Evolutionary conservation across 768 basidiomycete genomes (phyloP).

Genomic region (Pulveroboletus sp.): DNA sequence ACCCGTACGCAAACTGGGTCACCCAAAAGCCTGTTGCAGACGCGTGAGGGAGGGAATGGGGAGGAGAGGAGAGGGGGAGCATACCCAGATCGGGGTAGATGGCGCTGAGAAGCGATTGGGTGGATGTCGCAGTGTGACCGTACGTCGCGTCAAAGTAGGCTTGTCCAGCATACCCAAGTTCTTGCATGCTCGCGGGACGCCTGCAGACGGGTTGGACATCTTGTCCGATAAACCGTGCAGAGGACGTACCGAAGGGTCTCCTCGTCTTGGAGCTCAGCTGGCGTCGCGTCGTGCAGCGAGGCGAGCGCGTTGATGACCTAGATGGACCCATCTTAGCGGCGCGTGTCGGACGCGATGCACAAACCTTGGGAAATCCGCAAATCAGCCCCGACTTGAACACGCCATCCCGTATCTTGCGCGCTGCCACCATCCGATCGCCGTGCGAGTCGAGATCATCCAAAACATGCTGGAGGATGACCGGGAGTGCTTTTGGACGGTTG

Average conservation of each 20-base stretch:
- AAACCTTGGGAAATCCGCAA: slow-evolving; percentile 59
- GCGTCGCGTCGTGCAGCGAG: slow-evolving; percentile 49
- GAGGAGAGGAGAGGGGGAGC: slow-evolving; percentile 9
- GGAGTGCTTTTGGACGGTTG: slow-evolving; percentile 58
- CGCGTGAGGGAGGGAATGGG: neutral
- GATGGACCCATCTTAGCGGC: too few species aligned
- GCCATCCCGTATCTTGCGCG: slow-evolving; percentile 57
- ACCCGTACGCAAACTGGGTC: slow-evolving; percentile 54
- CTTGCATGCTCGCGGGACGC: slow-evolving; percentile 40
- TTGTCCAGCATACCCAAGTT: slow-evolving; percentile 42
- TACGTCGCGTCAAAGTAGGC: slow-evolving; percentile 49
- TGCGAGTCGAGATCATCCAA: slow-evolving; percentile 40
- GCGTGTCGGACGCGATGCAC: too few species aligned
- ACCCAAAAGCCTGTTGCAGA: slow-evolving; percentile 64
- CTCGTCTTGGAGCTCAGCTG: slow-evolving; percentile 49
- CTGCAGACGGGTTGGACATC: slow-evolving; percentile 35
- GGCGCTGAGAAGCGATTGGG: slow-evolving; percentile 45
- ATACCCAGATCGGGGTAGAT: slow-evolving; percentile 66
- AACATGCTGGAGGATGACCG: slow-evolving; percentile 50
- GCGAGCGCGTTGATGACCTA: slow-evolving; percentile 54
- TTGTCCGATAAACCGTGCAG: too few species aligned
- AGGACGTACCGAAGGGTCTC: slow-evolving; percentile 47
- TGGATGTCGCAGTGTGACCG: slow-evolving; percentile 49
- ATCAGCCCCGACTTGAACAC: slow-evolving; percentile 60
- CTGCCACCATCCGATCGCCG: slow-evolving; percentile 41